phyloP scores from a whole-genome alignment of 257 asterid genomes.

The Coffea eugenioides region DNA sequence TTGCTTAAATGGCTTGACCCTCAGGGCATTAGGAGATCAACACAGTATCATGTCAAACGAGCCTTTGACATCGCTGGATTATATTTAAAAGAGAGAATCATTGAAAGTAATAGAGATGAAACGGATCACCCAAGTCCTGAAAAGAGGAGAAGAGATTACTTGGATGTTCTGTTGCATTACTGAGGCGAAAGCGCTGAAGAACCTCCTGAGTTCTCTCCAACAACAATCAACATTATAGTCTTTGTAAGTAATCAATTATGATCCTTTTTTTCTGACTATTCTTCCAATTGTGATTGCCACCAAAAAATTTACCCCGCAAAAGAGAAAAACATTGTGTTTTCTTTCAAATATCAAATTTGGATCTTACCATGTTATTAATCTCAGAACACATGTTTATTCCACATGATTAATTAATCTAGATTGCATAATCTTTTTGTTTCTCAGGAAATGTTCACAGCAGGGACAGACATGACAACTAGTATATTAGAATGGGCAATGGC shows the following conservation, averaged over 20 bases:
- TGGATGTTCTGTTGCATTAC: no score
- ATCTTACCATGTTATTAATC: background rate
- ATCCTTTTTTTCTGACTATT: background rate
- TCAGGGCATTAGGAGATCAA: slow-evolving; percentile 52
- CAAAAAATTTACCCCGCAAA: no score
- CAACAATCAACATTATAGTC: slow-evolving; percentile 48
- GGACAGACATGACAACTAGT: slow-evolving; percentile 68
- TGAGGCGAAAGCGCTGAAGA: no score
- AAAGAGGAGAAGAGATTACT: no score
- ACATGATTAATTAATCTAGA: no score
- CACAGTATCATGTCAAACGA: slow-evolving; percentile 46
- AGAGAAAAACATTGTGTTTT: no score
- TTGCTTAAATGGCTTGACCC: slow-evolving; percentile 49
- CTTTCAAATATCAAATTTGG: background rate
- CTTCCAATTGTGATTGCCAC: no score
- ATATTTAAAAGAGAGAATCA: slow-evolving; percentile 48
- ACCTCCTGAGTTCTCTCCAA: no score
- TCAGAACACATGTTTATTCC: no score
- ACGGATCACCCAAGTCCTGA: no score
- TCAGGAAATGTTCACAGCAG: slow-evolving; percentile 77
- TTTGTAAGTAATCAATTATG: slow-evolving; percentile 43
- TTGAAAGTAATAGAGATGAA: slow-evolving; percentile 5
- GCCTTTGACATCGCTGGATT: slow-evolving; percentile 62
- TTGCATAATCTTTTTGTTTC: background rate
- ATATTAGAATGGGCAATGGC: slow-evolving; percentile 85